Percentiles rank a stretch among this genome's conserved stretches.
phyloP scores from a whole-genome alignment of 495 filamentous ascomycete species.

The Xanthoparmelia taractica region DNA sequence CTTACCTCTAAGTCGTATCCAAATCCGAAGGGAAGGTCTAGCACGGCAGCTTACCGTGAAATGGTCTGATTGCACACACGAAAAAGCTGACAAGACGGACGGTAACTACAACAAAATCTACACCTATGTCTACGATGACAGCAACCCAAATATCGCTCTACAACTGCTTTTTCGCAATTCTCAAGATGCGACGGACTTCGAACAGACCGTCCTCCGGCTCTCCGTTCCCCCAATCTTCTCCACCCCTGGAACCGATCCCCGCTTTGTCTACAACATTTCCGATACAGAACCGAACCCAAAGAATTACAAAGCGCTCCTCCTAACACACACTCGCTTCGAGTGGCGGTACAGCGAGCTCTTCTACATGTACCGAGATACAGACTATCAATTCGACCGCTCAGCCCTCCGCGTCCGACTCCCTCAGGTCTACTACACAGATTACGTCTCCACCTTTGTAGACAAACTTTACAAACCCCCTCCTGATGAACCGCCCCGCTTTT shows the following conservation, averaged over 20 bases:
- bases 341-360: slow-evolving; percentile 34
- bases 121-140: slow-evolving; percentile 36
- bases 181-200: slow-evolving; percentile 31
- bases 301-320: slow-evolving; percentile 33
- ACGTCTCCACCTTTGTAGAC: slow-evolving; percentile 36
- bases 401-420: slow-evolving; percentile 30
- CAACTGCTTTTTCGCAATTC: slow-evolving; percentile 29
- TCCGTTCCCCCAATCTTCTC: slow-evolving; percentile 27
- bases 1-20: slow-evolving; percentile 35
- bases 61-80: slow-evolving; percentile 40
- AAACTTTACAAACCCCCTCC: slow-evolving; percentile 29
- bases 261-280: slow-evolving; percentile 32
- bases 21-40: slow-evolving; percentile 30
- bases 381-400: slow-evolving; percentile 32
- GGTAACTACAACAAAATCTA: slow-evolving; percentile 34
- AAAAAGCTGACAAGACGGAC: slow-evolving; percentile 30
- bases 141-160: slow-evolving; percentile 33
- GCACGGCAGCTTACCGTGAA: slow-evolving; percentile 32
- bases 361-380: slow-evolving; percentile 33
- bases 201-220: slow-evolving; percentile 29
- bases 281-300: slow-evolving; percentile 33
- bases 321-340: slow-evolving; percentile 26
- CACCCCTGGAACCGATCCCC: slow-evolving; percentile 26
- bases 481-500: slow-evolving; percentile 30
- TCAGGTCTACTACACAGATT: slow-evolving; percentile 32